These are phyloP conservation scores for Trypanosoma avium DNA, from an alignment of 208 protist species.

Conservation along the genomic window DNA sequence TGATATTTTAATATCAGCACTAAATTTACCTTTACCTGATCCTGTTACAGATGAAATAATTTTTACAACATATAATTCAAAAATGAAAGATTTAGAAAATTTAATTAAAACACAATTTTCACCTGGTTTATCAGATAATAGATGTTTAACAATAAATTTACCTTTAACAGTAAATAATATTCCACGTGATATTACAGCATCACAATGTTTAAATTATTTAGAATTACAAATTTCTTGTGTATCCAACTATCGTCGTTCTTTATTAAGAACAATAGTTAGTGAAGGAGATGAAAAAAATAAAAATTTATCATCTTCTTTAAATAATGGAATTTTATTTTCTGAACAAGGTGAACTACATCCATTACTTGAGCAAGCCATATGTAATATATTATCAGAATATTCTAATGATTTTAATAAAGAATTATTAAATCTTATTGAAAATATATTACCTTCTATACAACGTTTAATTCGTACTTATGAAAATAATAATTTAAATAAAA, in stretches of 20 bases:
- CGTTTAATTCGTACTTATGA: background rate
- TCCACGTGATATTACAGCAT: constrained; percentile 37
- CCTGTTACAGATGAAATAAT: constrained; percentile 16
- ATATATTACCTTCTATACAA: constrained; percentile 20
- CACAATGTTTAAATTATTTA: constrained; percentile 70
- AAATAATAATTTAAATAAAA: background rate
- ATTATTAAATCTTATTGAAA: background rate
- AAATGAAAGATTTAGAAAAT: constrained; percentile 35
- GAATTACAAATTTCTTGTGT: constrained; percentile 35
- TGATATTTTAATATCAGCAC: constrained; percentile 15
- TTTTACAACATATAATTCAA: constrained; percentile 35
- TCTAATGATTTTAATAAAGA: background rate
- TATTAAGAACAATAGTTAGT: background rate
- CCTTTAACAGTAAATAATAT: constrained; percentile 10
- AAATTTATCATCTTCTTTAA: background rate
- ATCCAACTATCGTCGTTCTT: constrained; percentile 24
- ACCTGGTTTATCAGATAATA: constrained; percentile 35
- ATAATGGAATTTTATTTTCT: background rate
- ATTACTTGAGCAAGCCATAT: constrained; percentile 1
- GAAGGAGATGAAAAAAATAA: background rate
- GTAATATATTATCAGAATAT: background rate
- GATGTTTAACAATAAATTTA: constrained; percentile 20
- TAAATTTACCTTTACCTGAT: constrained; percentile 9
- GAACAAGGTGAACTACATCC: constrained; percentile 8
- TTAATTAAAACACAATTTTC: constrained; percentile 49